Percentiles rank a stretch among this genome's conserved stretches.
Evolutionary conservation across 495 filamentous ascomycete species (phyloP).

Genomic region (Bathelium albidoporum): DNA sequence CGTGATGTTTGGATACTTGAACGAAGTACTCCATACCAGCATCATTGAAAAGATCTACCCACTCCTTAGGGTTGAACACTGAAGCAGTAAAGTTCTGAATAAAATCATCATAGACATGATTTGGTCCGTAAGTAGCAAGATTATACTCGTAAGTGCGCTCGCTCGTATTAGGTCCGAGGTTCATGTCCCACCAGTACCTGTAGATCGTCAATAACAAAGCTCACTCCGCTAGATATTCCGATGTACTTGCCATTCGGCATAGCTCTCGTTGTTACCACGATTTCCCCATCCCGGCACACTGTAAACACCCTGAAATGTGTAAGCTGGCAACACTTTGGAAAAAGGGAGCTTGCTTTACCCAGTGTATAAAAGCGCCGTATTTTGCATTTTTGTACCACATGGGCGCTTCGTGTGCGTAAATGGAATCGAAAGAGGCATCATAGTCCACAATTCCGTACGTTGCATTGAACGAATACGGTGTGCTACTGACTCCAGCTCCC

Average conservation of each 20-base stretch:
- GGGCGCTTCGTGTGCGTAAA: constrained; percentile 41
- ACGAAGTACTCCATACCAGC: constrained; percentile 49
- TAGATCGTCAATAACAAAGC: background rate
- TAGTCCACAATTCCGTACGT: constrained; percentile 29
- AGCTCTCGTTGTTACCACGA: constrained; percentile 37
- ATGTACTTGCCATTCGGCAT: constrained; percentile 44
- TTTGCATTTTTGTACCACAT: constrained; percentile 46
- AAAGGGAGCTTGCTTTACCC: constrained; percentile 18
- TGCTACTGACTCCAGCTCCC: constrained; percentile 21
- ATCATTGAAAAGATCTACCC: constrained; percentile 48
- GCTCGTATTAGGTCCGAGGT: constrained; percentile 22
- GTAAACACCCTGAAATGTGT: constrained; percentile 30
- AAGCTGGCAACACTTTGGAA: background rate
- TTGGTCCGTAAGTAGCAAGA: constrained; percentile 38
- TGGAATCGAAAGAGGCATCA: constrained; percentile 30
- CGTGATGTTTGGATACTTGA: constrained; percentile 42
- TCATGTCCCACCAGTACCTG: constrained; percentile 36
- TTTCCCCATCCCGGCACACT: constrained; percentile 48
- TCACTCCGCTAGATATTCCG: background rate
- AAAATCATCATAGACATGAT: constrained; percentile 47
- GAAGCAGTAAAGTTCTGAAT: constrained; percentile 43
- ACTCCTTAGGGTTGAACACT: constrained; percentile 40
- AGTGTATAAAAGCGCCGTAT: constrained; percentile 49
- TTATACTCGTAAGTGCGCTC: constrained; percentile 40
- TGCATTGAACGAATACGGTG: constrained; percentile 26